Base-by-base conservation (phyloP, 73 alveolate genomes). In the Tetrahymena elliotti region DNA sequence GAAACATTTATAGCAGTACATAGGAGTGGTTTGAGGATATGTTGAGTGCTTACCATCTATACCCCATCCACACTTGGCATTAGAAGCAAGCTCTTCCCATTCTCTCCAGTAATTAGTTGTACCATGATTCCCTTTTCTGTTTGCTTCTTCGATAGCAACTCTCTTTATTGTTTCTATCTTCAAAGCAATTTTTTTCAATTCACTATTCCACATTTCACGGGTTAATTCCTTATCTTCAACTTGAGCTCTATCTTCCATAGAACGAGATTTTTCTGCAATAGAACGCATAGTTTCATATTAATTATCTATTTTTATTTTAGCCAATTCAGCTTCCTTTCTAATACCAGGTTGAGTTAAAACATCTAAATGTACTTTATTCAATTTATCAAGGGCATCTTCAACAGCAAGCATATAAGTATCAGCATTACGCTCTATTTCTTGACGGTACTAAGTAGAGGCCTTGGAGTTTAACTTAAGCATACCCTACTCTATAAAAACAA, bases 181-280 rank as follows among this genome's bases (percentile, higher is more conserved):
- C 36, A 68, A 68, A 68, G 88, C 88, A 22, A 68, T 68, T 68
- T 68, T 68, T 31, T 68, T 68, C 36, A 68, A 31, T 31, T 68
- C 88, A n/a, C 88, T 68, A 68, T 68, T 68, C 88, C 88, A 68
- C 88, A 68, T 68, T 68, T 68, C 88, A 68, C 88, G 88, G n/a
- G 88, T 68, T n/a, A 68, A 11, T 10, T 68, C 88, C 88, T 68
- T 68, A 68, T 68, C 88, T 68, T 68, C 88, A 68, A 68, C 88
- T 68, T 68, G 34, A 68, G 88, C 88, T 10, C n/a, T 68, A 11
- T 68, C 88, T 27, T 68, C 88, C 88, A 68, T 68, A 16, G 36
- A 22, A 27, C 88, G 34, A 6, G 88, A 27, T 24, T 31, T 68
- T 68, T 68, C 88, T 3, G 88, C 88, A 2, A 68, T 68, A 3